phyloP scores from a whole-genome alignment of 495 filamentous ascomycete genomes.

The Penicillium psychrofluorescens region DNA sequence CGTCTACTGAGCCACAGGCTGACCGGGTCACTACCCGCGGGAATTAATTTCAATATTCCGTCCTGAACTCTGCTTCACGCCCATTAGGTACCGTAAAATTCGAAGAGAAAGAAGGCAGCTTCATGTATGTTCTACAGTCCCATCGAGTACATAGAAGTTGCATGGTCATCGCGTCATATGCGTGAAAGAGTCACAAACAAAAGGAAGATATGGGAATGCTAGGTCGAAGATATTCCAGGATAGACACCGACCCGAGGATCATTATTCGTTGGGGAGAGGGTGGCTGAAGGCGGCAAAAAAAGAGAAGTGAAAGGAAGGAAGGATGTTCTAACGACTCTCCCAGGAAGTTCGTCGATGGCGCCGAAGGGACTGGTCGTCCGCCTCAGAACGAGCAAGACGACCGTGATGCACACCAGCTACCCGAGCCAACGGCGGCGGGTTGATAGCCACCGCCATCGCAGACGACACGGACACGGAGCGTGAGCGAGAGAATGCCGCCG shows the following conservation, averaged over 20 bases:
- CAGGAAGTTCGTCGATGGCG: conserved; percentile 24
- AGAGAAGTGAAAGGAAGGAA: not conserved
- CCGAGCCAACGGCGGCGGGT: conserved; percentile 18
- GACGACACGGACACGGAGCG: conserved; percentile 31
- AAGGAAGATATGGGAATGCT: not conserved
- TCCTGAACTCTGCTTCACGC: no score
- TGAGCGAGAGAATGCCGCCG: conserved; percentile 21
- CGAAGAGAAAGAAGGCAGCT: no score
- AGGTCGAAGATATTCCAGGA: not conserved
- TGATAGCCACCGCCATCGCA: conserved; percentile 14
- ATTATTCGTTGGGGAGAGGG: not conserved
- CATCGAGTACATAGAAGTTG: not conserved
- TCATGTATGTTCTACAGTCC: no score
- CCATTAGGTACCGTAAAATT: no score
- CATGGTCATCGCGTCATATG: conserved; percentile 16
- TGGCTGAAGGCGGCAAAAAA: not conserved
- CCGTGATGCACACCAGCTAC: conserved; percentile 12
- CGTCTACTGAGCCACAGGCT: no score
- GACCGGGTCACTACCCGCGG: no score
- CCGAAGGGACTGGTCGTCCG: conserved; percentile 17
- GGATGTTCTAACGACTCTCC: conserved; percentile 20
- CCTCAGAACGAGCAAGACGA: conserved; percentile 15
- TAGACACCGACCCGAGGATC: not conserved
- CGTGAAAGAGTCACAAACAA: conserved; percentile 1
- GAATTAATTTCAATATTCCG: no score